A percentile compares a stretch with the other conserved stretches of the same genome.
phyloP scores from a whole-genome alignment of 495 filamentous ascomycete genomes.

The Collariella sp. region DNA sequence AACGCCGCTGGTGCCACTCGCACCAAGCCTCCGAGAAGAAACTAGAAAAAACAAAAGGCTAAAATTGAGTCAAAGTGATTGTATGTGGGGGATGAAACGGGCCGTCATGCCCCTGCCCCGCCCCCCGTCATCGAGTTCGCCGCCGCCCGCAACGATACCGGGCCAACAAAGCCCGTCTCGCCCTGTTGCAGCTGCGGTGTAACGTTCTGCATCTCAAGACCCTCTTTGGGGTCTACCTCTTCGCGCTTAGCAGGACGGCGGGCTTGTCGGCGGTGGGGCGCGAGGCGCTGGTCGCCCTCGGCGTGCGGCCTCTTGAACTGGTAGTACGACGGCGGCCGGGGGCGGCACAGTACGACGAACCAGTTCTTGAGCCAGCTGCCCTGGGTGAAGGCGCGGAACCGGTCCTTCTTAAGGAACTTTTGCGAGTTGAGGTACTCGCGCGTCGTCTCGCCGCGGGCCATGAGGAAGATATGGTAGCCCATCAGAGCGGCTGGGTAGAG shows the following conservation, averaged over 20 bases:
- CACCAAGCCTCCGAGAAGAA: neutral
- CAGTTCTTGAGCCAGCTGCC: conserved; percentile 69
- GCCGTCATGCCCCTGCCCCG: neutral
- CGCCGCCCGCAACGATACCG: neutral
- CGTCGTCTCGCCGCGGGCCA: conserved; percentile 86
- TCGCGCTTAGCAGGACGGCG: neutral
- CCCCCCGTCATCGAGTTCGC: neutral
- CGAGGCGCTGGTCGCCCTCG: conserved; percentile 78
- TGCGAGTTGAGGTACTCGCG: conserved; percentile 92
- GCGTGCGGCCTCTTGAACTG: conserved; percentile 71
- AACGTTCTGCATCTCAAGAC: conserved; percentile 42
- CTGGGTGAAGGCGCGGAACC: conserved; percentile 85
- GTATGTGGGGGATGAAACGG: neutral
- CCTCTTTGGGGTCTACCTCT: conserved; percentile 22
- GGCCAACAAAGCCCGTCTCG: neutral
- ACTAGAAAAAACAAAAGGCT: neutral
- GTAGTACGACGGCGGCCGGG: conserved; percentile 82
- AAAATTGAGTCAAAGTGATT: neutral
- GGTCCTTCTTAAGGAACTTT: conserved; percentile 84
- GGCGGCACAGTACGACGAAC: conserved; percentile 69
- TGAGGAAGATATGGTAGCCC: conserved; percentile 84
- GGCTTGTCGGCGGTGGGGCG: conserved; percentile 17
- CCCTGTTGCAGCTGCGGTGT: conserved; percentile 7
- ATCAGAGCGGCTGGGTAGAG: conserved; percentile 78
- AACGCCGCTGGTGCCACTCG: conserved; percentile 4